Conservation (phyloP, 2,329 filamentous ascomycete genomes). For the Aureobasidium pullulans region DNA sequence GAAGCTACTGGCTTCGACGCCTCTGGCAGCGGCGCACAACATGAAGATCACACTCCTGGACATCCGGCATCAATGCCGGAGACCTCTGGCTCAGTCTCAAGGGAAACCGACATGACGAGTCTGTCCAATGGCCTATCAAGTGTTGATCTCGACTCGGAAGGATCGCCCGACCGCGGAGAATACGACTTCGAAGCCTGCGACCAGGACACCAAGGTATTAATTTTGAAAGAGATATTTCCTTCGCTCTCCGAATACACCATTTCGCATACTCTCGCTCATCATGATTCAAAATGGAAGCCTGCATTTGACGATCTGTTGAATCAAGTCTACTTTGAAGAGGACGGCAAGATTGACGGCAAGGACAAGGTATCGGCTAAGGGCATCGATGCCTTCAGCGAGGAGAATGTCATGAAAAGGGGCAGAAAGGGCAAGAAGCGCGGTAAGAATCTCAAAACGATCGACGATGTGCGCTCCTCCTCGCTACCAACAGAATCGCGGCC, state of each 20-base stretch:
- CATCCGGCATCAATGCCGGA: constrained; percentile 30
- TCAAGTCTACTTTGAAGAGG: constrained; percentile 67
- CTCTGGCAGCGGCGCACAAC: constrained; percentile 56
- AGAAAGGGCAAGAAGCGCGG: constrained; percentile 39
- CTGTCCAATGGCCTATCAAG: constrained; percentile 41
- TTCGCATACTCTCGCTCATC: constrained; percentile 58
- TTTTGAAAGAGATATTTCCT: constrained; percentile 65
- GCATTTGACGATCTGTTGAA: constrained; percentile 78
- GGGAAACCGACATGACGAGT: constrained; percentile 44
- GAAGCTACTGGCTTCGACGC: constrained; percentile 69
- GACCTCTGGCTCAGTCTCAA: constrained; percentile 34
- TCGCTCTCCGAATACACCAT: constrained; percentile 59
- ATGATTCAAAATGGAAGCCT: constrained; percentile 56
- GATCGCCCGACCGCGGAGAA: constrained; percentile 19
- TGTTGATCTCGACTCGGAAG: constrained; percentile 22
- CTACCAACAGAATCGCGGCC: constrained; percentile 20
- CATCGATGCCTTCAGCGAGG: constrained; percentile 71
- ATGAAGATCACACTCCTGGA: constrained; percentile 24
- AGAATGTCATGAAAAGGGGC: constrained; percentile 40
- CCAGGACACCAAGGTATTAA: constrained; percentile 54
- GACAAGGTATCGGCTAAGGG: constrained; percentile 53
- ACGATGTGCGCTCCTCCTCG: constrained; percentile 20
- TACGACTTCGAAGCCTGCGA: constrained; percentile 38
- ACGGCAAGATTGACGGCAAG: constrained; percentile 42
- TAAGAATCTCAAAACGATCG: constrained; percentile 28